Base-by-base conservation (phyloP, 805 yeast species). In the Candida glaebosa region DNA sequence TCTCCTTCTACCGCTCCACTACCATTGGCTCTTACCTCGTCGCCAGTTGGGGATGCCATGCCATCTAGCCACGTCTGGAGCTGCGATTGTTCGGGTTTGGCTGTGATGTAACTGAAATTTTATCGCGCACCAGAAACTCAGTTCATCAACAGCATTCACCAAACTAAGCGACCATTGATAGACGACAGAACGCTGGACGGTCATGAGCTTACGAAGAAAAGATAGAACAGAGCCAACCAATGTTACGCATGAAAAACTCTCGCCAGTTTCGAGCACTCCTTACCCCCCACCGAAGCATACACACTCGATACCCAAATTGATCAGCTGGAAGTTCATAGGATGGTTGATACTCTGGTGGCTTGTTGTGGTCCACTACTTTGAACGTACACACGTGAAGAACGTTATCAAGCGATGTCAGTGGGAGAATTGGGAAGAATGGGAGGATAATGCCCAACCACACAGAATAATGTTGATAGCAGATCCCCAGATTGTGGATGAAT, bases 401-500 rank as follows among this genome's bases (percentile, higher is more conserved):
- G 55, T 58, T 8, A 46, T 65, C 16, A 44, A 41, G 2, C 46
- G 45, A 24, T 68, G 73, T 40, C 49, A 61, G 4, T 89, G 96
- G 96, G 52, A 61, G 2, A 58, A 57, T 0, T 84, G 91, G 90
- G 88, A 82, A 49, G 35, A 60, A 3, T 81, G 87, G 87, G 51
- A 50, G 2, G 46, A 53, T 18, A 53, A 48, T 3, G 54, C 56
- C 2, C 46, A 45, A 1, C 73, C 78, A 2, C 79, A 78, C 52
- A 60, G 78, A 42, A 69, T 85, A 5, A 67, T 63, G 2, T 20
- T 93, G 9, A 71, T 87, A 26, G 98, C 97, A 0, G 99, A 93
- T 57, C 99, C 99, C 0, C 99, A 93, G 60, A 72, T 93, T 33
- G 84, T 93, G 53, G 99, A 93, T 56, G 84, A 73, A 18, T 79